Conservation (phyloP, 306 rosid genomes). For the Gastrolobium villosum region DNA sequence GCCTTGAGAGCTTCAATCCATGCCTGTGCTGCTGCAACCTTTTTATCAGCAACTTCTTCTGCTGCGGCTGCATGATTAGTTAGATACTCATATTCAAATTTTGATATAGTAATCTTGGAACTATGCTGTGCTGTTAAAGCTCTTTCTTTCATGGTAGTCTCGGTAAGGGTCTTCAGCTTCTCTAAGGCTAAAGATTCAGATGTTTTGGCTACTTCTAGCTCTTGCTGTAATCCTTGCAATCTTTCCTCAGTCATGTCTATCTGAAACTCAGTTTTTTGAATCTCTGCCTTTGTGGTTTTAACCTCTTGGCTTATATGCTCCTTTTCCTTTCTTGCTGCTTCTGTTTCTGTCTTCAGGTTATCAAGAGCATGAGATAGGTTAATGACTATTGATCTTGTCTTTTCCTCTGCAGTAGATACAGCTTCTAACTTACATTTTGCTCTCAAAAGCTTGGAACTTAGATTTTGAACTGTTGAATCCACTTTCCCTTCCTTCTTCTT, state of each 20-base stretch:
- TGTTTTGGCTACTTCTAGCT: constrained; percentile 72
- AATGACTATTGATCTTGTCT: constrained; percentile 62
- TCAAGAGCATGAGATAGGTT: constrained; percentile 70
- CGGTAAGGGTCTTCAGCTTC: constrained; percentile 67
- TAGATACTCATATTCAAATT: constrained; percentile 82
- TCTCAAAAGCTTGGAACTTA: constrained; percentile 79
- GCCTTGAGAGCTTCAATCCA: constrained; percentile 94
- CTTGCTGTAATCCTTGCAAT: constrained; percentile 69
- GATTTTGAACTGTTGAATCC: constrained; percentile 60
- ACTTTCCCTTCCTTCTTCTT: constrained; percentile 63
- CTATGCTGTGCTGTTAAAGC: constrained; percentile 62
- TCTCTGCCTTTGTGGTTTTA: constrained; percentile 56
- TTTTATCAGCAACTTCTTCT: constrained; percentile 81
- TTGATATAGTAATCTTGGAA: constrained; percentile 76
- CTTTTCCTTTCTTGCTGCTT: constrained; percentile 66
- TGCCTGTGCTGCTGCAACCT: constrained; percentile 86
- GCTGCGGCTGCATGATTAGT: constrained; percentile 77
- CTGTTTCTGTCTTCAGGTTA: constrained; percentile 66
- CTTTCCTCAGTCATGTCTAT: constrained; percentile 70
- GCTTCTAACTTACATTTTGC: constrained; percentile 80
- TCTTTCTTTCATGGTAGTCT: constrained; percentile 67
- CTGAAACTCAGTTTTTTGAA: constrained; percentile 63
- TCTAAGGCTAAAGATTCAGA: constrained; percentile 72
- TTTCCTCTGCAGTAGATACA: constrained; percentile 73
- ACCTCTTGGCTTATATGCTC: constrained; percentile 58